Evolutionary conservation across 2,329 filamentous ascomycete genomes (phyloP).

Genomic region (Coniochaeta pulveracea): DNA sequence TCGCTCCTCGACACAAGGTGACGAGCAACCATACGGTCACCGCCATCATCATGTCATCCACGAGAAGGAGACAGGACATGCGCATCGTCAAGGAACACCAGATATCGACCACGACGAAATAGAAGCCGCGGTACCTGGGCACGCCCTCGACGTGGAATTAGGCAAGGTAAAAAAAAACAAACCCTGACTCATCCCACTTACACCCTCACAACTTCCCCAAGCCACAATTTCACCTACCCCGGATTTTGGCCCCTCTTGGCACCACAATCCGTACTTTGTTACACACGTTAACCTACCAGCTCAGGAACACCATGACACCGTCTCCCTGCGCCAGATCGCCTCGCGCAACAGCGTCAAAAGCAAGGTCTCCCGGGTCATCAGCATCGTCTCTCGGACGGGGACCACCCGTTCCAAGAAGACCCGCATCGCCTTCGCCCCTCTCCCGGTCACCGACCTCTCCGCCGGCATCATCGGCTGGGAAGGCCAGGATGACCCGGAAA

Average conservation of each 20-base stretch:
- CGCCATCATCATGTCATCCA: not conserved
- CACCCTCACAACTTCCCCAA: conserved; percentile 1
- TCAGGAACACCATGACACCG: conserved; percentile 8
- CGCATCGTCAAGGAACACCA: not conserved
- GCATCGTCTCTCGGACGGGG: conserved; percentile 16
- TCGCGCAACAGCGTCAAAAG: conserved; percentile 13
- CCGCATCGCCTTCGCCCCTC: conserved; percentile 19
- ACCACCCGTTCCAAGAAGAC: conserved; percentile 16
- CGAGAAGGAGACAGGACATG: not conserved
- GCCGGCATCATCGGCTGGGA: conserved; percentile 50
- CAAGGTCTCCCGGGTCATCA: conserved; percentile 15
- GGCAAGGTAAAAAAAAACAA: conserved; percentile 10
- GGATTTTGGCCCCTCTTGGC: not conserved
- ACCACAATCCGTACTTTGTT: not conserved
- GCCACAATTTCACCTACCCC: not conserved
- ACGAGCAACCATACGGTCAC: not conserved
- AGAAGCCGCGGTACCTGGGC: conserved; percentile 16
- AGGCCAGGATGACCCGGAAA: conserved; percentile 40
- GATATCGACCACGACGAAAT: conserved; percentile 19
- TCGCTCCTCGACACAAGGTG: not conserved
- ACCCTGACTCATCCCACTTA: not conserved
- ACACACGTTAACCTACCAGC: not conserved
- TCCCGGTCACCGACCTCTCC: conserved; percentile 39
- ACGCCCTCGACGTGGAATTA: conserved; percentile 16
- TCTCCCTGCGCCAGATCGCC: conserved; percentile 10